Evolutionary conservation across 1,284 basidiomycete species (phyloP).

Genomic region (Trichosporon inkin): DNA sequence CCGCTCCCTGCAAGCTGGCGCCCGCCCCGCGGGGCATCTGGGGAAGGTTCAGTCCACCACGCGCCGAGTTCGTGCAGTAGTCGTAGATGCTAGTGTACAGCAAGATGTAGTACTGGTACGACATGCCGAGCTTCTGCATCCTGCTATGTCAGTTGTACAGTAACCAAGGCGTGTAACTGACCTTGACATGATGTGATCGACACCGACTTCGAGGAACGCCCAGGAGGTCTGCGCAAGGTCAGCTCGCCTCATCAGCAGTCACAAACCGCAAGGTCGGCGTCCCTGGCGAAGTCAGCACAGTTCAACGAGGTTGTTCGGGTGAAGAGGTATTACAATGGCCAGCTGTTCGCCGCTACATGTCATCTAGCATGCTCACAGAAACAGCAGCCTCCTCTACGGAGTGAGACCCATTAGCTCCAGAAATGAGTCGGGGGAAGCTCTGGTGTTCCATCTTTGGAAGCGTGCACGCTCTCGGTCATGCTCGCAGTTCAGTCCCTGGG

Average conservation of each 20-base stretch:
- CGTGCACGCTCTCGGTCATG: too few species aligned
- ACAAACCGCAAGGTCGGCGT: constrained; percentile 34
- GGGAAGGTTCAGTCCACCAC: constrained; percentile 23
- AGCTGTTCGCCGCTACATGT: too few species aligned
- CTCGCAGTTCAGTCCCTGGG: too few species aligned
- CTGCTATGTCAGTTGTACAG: constrained; percentile 37
- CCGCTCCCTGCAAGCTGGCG: constrained; percentile 90
- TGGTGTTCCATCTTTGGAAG: too few species aligned
- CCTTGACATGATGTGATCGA: constrained; percentile 87
- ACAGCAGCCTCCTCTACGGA: too few species aligned
- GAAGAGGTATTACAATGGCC: too few species aligned
- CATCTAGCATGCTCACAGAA: too few species aligned
- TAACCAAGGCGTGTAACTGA: constrained; percentile 24
- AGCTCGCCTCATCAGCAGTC: constrained; percentile 4
- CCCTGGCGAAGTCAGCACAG: constrained; percentile 23
- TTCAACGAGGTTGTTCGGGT: background rate
- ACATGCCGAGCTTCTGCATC: constrained; percentile 73
- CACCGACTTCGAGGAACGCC: constrained; percentile 80
- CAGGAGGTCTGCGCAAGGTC: constrained; percentile 64
- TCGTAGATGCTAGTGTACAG: constrained; percentile 94
- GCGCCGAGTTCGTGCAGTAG: constrained; percentile 66
- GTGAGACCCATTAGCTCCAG: too few species aligned
- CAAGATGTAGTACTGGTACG: constrained; percentile 86
- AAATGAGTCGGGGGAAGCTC: too few species aligned
- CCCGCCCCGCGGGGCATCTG: constrained; percentile 58